Base-by-base conservation (phyloP, 2,329 filamentous ascomycete genomes). In the Diaporthe humulicola region DNA sequence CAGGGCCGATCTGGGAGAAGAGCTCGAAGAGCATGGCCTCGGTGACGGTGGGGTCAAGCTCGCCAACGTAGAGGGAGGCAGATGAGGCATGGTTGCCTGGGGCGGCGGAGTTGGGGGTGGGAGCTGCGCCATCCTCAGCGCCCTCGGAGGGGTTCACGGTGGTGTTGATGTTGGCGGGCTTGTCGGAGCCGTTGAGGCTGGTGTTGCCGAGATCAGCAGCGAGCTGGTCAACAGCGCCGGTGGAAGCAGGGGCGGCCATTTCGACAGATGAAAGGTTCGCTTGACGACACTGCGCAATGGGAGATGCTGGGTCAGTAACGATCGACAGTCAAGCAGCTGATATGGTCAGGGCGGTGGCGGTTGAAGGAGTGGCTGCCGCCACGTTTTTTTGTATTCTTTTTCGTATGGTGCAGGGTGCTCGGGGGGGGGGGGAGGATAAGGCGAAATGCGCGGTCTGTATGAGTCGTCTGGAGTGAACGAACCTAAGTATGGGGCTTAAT, bases 11-110 rank as follows among this genome's bases (percentile, higher is more conserved):
- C 87, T 97, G 97, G 76, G 97, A 98, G 91, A 99, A 99, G 78
- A 99, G 94, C 92, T 99, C 97, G 87, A 98, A 99, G 83, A 99
- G 95, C 97, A 99, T 99, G 80, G 97, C 97, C 91, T 99, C 97
- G 78, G 97, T 99, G 85, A 99, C 97, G 77, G 95, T 97, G 81
- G 95, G 92, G 86, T 99, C 97, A 81, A 99, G 95, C 90, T 99
- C 97, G 86, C 97, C 97, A 80, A 99, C 97, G 86, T 99, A 99
- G 85, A 99, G 95, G 75, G 97, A 99, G 78, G 97, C 97, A 72
- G 97, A 98, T 71, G 97, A 98, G 86, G 97, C 96, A 85, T 95
- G 94, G 83, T 96, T 94, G 84, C 64, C 64, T 94, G 94, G 90
- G 81, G 91, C 91, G 79, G 95, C 92, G 76, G 95, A 93, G 86